Base-by-base conservation (phyloP, 2,329 filamentous ascomycete genomes). In the Lecanicillium sp. region DNA sequence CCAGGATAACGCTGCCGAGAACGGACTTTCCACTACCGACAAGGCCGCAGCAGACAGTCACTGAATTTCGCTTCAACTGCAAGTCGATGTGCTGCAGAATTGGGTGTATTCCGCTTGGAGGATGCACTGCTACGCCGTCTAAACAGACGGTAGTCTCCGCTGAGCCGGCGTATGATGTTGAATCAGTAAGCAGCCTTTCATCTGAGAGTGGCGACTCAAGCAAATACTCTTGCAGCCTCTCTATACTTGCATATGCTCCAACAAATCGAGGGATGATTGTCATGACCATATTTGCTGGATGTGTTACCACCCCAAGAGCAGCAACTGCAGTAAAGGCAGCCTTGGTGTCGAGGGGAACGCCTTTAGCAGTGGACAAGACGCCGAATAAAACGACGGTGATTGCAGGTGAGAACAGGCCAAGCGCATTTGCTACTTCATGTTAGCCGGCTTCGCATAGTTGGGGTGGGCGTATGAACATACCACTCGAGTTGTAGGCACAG, bases 251-350 rank as follows among this genome's bases (percentile, higher is more conserved):
- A 9, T 33, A 37, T 12, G 36, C 34, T 9, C 33, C 17, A 12
- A 30, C 19, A 10, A 35, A 41, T 15, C 36, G n/a, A 12, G 45
- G 45, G 5, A 46, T 35, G 22, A 47, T 44, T 9, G 45, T 44
- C 45, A 47, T 47, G 30, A 47, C 39, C 45, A 47, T 45, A 39
- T 47, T 47, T n/a, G 45, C 45, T 4, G 45, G 43, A n/a, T 47
- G 36, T 2, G 45, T 47, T 5, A 47, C 39, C 7, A 42, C 38
- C 11, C 30, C 14, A 11, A 42, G 36, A n/a, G 36, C 32, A 17
- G 40, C 40, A 9, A 42, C 32, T 13, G 36, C 38, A 2, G 40
- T 39, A 5, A 42, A 42, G 30, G 38, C 18, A 15, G 38, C 40
- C 8, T 30, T 27, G 4, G 25, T 39, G 7, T 42, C 35, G 5